Percentiles rank a stretch among this genome's conserved stretches.
Evolutionary conservation across 1,284 basidiomycete species (phyloP).

Genomic region (Cutaneotrichosporon sp.): DNA sequence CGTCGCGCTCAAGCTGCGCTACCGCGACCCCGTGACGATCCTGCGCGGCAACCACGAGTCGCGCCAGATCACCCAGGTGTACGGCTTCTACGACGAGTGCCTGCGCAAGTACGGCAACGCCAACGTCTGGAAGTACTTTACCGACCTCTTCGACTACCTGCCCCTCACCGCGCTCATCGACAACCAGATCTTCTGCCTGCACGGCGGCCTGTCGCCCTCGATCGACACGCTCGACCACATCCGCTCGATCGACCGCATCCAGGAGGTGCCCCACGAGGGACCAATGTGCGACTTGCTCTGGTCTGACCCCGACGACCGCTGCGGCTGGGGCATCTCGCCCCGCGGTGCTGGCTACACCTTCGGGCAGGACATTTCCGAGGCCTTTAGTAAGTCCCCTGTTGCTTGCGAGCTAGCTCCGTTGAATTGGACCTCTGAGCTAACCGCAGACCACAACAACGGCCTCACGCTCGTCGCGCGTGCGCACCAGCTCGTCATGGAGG

Average conservation of each 20-base stretch:
- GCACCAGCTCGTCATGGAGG: constrained; percentile 99
- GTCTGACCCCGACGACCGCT: constrained; percentile 99
- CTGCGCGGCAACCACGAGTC: constrained; percentile 98
- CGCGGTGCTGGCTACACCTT: constrained; percentile 99
- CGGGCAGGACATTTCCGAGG: constrained; percentile 87
- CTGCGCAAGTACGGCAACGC: constrained; percentile 99
- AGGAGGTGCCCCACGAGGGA: constrained; percentile 98
- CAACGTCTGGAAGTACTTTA: constrained; percentile 99
- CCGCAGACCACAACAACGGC: constrained; percentile 90
- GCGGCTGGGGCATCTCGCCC: constrained; percentile 99
- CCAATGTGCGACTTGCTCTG: constrained; percentile 99
- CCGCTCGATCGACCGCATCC: constrained; percentile 95
- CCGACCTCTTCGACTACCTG: constrained; percentile 97
- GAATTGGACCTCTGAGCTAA: too few species aligned
- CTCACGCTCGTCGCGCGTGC: constrained; percentile 93
- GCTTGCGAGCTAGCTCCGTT: too few species aligned
- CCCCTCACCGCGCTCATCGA: constrained; percentile 97
- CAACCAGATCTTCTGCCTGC: constrained; percentile 99
- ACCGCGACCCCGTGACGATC: constrained; percentile 98
- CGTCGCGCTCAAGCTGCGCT: constrained; percentile 95
- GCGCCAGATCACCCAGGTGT: constrained; percentile 99
- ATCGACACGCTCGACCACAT: constrained; percentile 99
- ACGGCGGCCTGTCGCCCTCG: constrained; percentile 96
- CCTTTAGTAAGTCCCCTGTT: constrained; percentile 56
- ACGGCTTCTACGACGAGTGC: constrained; percentile 99